Conservation (phyloP, 768 basidiomycete genomes). For the Leccinum arenicola region DNA sequence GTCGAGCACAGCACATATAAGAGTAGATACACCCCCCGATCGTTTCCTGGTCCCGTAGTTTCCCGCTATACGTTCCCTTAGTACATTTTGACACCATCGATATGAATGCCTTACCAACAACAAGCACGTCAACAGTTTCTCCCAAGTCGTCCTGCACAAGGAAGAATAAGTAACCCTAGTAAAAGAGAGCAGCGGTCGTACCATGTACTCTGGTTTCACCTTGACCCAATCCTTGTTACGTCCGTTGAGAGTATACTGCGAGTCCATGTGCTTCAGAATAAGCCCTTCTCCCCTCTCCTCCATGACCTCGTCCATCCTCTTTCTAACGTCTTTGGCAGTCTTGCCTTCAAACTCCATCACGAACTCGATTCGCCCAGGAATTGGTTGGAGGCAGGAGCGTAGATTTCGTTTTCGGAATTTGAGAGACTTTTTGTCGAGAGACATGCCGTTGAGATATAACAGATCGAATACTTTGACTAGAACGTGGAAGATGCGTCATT, state of each 20-base stretch:
- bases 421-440: slow-evolving; percentile 69
- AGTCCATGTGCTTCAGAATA: slow-evolving; percentile 82
- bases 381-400: slow-evolving; percentile 59
- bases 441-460: slow-evolving; percentile 82
- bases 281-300: slow-evolving; percentile 87
- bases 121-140: slow-evolving; percentile 88
- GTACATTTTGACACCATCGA: neutral
- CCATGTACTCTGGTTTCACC: slow-evolving; percentile 89
- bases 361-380: slow-evolving; percentile 81
- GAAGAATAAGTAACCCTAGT: neutral
- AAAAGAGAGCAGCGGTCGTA: slow-evolving; percentile 25
- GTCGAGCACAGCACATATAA: slow-evolving; percentile 87
- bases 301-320: slow-evolving; percentile 81
- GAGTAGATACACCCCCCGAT: slow-evolving; percentile 83
- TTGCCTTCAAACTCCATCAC: slow-evolving; percentile 68
- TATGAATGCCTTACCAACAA: slow-evolving; percentile 60
- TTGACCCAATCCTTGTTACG: slow-evolving; percentile 94
- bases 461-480: slow-evolving; percentile 98
- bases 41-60: slow-evolving; percentile 87
- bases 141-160: slow-evolving; percentile 76
- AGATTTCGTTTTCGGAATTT: slow-evolving; percentile 79
- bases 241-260: slow-evolving; percentile 82
- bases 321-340: slow-evolving; percentile 77
- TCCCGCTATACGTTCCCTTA: slow-evolving; percentile 49
- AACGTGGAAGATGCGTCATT: neutral